A percentile compares a stretch with the other conserved stretches of the same genome.
phyloP scores from a whole-genome alignment of 1,139 yeast species.

The Suhomyces yuchorum region DNA sequence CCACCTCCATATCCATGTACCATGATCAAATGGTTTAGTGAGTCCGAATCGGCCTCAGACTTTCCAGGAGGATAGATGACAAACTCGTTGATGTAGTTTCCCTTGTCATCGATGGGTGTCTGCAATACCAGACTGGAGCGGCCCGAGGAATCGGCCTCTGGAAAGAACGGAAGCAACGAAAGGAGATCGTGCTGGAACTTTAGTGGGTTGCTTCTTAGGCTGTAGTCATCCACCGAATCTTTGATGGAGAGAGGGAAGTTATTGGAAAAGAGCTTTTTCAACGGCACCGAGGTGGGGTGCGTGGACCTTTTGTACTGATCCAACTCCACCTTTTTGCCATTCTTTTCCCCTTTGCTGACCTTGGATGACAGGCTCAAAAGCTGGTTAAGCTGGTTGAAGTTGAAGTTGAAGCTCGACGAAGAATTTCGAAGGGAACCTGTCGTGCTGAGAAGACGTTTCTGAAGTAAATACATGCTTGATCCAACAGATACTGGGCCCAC shows the following conservation, averaged over 20 bases:
- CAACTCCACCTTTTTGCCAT: slow-evolving; percentile 3
- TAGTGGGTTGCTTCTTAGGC: slow-evolving; percentile 40
- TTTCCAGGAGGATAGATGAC: slow-evolving; percentile 52
- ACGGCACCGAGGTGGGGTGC: slow-evolving; percentile 65
- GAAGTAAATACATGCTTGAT: slow-evolving; percentile 1
- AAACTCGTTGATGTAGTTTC: slow-evolving; percentile 62
- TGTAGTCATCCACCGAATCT: slow-evolving; percentile 57
- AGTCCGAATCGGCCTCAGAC: slow-evolving; percentile 27
- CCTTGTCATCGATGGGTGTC: slow-evolving; percentile 43
- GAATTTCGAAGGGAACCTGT: slow-evolving; percentile 7
- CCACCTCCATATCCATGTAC: slow-evolving; percentile 85
- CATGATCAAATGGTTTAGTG: slow-evolving; percentile 59
- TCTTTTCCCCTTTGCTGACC: not conserved
- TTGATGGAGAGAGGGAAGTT: slow-evolving; percentile 58
- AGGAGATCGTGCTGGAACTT: slow-evolving; percentile 57
- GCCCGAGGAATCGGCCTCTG: slow-evolving; percentile 34
- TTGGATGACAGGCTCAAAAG: slow-evolving; percentile 1
- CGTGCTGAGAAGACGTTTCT: slow-evolving; percentile 6
- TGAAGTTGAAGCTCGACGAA: slow-evolving; percentile 16
- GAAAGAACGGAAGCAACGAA: slow-evolving; percentile 43
- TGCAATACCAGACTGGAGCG: slow-evolving; percentile 35
- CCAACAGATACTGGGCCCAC: not conserved
- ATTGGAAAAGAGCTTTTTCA: slow-evolving; percentile 50
- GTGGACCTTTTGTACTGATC: slow-evolving; percentile 49
- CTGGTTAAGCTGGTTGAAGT: slow-evolving; percentile 16